Evolutionary conservation across 805 yeast species (phyloP).

Genomic region (Candida nemodendra): DNA sequence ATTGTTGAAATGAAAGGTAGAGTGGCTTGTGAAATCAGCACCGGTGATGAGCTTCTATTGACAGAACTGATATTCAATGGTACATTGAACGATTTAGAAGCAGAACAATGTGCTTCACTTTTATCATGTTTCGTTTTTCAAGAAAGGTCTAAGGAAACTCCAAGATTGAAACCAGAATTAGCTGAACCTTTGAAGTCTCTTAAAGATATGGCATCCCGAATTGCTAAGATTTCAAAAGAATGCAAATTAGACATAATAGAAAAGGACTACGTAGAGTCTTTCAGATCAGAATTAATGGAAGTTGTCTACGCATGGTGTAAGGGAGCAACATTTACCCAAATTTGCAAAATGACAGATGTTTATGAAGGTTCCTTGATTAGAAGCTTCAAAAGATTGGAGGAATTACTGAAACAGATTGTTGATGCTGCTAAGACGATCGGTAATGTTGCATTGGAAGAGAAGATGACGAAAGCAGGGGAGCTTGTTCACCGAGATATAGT

Average conservation of each 20-base stretch:
- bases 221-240: slow-evolving; percentile 87
- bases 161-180: slow-evolving; percentile 82
- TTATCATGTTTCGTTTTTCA: slow-evolving; percentile 96
- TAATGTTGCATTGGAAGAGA: slow-evolving; percentile 76
- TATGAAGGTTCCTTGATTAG: slow-evolving; percentile 96
- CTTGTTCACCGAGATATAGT: slow-evolving; percentile 94
- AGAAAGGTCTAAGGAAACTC: slow-evolving; percentile 87
- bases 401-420: slow-evolving; percentile 83
- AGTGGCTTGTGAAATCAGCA: slow-evolving; percentile 86
- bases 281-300: slow-evolving; percentile 94
- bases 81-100: slow-evolving; percentile 80
- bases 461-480: slow-evolving; percentile 83
- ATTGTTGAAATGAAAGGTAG: slow-evolving; percentile 95
- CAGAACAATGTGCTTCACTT: slow-evolving; percentile 90
- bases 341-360: slow-evolving; percentile 98
- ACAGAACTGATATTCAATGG: slow-evolving; percentile 96
- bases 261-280: slow-evolving; percentile 87
- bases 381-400: slow-evolving; percentile 92
- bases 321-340: slow-evolving; percentile 94
- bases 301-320: slow-evolving; percentile 96
- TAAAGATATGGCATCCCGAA: slow-evolving; percentile 86
- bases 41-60: slow-evolving; percentile 80
- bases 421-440: slow-evolving; percentile 95
- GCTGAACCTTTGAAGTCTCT: slow-evolving; percentile 88
- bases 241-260: slow-evolving; percentile 88